Conservation (phyloP, 768 basidiomycete species). For the Boletus insuetus region DNA sequence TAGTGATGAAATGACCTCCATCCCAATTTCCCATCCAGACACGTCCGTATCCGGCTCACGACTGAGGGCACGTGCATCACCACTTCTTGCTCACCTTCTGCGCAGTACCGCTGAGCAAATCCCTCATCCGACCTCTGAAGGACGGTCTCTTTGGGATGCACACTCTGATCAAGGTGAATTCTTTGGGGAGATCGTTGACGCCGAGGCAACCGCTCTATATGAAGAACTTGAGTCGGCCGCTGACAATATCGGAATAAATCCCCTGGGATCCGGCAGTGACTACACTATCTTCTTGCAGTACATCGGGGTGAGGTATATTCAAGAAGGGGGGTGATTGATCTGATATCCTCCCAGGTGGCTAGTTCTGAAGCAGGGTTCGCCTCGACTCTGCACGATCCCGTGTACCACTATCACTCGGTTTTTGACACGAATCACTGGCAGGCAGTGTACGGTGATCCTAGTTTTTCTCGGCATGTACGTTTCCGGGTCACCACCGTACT, state of each 20-base stretch:
- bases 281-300: slow-evolving; percentile 90
- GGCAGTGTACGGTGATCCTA: slow-evolving; percentile 72
- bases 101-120: slow-evolving; percentile 64
- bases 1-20: slow-evolving; percentile 29
- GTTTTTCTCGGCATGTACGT: slow-evolving; percentile 69
- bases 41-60: slow-evolving; percentile 52
- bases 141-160: slow-evolving; percentile 79
- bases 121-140: slow-evolving; percentile 65
- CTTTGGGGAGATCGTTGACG: slow-evolving; percentile 33
- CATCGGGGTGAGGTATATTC: slow-evolving; percentile 48
- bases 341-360: slow-evolving; percentile 27
- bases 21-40: slow-evolving; percentile 42
- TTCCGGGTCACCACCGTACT: background rate
- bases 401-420: slow-evolving; percentile 75
- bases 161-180: slow-evolving; percentile 48
- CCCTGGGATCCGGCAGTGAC: slow-evolving; percentile 87
- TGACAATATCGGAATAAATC: slow-evolving; percentile 41
- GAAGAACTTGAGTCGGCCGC: slow-evolving; percentile 25
- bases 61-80: slow-evolving; percentile 59
- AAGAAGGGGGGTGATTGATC: background rate
- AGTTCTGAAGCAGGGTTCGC: slow-evolving; percentile 34
- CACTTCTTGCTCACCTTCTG: slow-evolving; percentile 79
- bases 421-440: slow-evolving; percentile 76
- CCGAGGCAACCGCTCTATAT: slow-evolving; percentile 27
- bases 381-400: slow-evolving; percentile 47